Evolutionary conservation across 1,139 yeast species (phyloP).

Genomic region (Magnusiomyces suaveolens): DNA sequence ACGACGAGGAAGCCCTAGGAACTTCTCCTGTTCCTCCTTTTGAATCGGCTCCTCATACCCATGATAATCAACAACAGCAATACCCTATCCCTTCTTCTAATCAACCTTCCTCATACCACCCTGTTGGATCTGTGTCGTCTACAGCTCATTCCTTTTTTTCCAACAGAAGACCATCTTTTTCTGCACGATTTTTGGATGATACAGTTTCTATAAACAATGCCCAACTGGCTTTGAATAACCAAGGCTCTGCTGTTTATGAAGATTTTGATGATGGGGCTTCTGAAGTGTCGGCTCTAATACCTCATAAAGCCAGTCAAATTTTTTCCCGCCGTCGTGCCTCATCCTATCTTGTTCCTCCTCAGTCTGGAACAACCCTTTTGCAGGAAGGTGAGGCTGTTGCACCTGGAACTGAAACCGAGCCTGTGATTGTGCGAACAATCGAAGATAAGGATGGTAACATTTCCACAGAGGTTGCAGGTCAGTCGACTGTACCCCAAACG

Average conservation of each 20-base stretch:
- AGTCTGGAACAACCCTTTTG: constrained; percentile 20
- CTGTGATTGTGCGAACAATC: constrained; percentile 51
- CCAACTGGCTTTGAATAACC: not conserved
- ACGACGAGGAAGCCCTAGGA: constrained; percentile 16
- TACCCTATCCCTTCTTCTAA: constrained; percentile 1
- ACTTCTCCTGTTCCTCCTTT: constrained; percentile 18
- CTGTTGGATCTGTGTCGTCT: not conserved
- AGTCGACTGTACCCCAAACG: constrained; percentile 82
- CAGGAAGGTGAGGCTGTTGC: constrained; percentile 26
- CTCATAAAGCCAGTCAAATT: not conserved
- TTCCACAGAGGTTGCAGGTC: constrained; percentile 70
- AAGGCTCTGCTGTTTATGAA: not conserved
- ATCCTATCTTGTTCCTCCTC: constrained; percentile 18
- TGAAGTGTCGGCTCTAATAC: not conserved
- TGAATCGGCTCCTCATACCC: too few relatives aligned
- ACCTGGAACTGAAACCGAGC: constrained; percentile 41
- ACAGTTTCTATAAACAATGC: constrained; percentile 12
- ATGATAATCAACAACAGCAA: too few relatives aligned
- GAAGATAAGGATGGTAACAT: constrained; percentile 66
- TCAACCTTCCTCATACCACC: not conserved
- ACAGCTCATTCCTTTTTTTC: not conserved
- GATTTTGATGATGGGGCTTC: not conserved
- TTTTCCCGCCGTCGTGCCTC: constrained; percentile 20
- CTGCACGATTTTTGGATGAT: constrained; percentile 16
- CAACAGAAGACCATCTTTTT: constrained; percentile 12